Base-by-base conservation (phyloP, 164 flowering plant species). In the Brasenia schreberi region DNA sequence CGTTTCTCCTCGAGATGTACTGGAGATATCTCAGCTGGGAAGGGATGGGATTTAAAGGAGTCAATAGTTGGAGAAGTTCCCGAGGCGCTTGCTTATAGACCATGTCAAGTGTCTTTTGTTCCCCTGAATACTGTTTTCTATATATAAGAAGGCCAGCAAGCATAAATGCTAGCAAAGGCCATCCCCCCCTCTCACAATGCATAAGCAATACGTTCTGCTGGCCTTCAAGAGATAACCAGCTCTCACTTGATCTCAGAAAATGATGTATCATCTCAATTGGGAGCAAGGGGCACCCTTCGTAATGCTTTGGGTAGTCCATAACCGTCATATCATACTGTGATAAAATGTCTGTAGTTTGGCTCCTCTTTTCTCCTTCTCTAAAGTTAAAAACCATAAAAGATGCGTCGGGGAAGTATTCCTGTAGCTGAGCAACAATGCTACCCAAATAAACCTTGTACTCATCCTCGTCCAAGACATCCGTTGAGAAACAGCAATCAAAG, bases 181-280 rank as follows among this genome's bases (percentile, higher is more conserved):
- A 93, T 27, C 96, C 98, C 43, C 98, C 97, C 71, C 92, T 83
- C 75, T 93, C 97, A 68, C 98, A 93, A 66, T 93, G 98, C 97
- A 93, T 85, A 70, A 93, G 71, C 65, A 93, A 79, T 68, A 93
- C 89, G 74, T 93, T 93, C 67, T 90, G 96, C 70, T 89, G 97
- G 66, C 97, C 97, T 71, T 84, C 92, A 74, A 87, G 56, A 39
- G 97, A 88, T 68, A 93, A 69, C 98, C 98, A 93, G 71, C 96
- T 90, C 71, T 93, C 98, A 71, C 96, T 87, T 1, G 97, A 90
- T 72, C 83, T 72, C 73, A 93, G 78, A 74, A 90, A 93, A 75
- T 93, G 97, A 73, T 87, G 87, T 66, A 93, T 80, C 96, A 86
- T 90, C 83, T 93, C 96, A 67, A 88, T 65, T 6, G 97, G 82